Evolutionary conservation across 1,284 basidiomycete species (phyloP), one percentile per base, ranked within the genome.

Genomic region (Singerocomus rubriflavus): DNA sequence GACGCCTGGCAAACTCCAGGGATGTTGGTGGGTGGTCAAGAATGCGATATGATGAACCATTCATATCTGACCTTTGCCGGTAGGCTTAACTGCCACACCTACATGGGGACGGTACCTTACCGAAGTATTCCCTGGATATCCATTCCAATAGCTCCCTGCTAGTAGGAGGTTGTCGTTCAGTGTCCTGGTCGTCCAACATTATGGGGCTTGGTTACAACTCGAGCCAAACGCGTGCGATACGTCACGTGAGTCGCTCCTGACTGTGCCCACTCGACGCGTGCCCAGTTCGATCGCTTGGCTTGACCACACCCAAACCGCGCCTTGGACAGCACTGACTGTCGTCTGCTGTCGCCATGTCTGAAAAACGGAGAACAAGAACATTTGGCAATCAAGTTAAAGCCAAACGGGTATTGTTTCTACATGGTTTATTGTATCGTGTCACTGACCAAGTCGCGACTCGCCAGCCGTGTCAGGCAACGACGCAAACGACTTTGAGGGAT

Each of bases 1-100:
- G 2, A 95, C 65, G 72, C 43, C 84, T 75, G 35, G 85, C 74
- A 60, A 95, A 93, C 61, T 93, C 82, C 32, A 92, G 62, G 4
- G 88, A 65, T 0, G 82, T 77, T 12, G 91, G 91, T 10, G 84
- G 78, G 13, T 60, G 54, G 14, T 79, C 69, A 6, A 91, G 67
- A 21, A 77, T 71, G 41, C 82, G 76, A 46, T 81, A 73, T 39
- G 75, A 67, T 21, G 73, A 67, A 8, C 85, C 82, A 61, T 93
- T 92, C 58, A 88, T 66, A 51, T 84, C 87, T 89, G 56, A 39
- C 33, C 27, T 41, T 49, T 44, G 38, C 27, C 17, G 21, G 29
- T 54, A 31, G 11, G 42, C 32, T 51, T 13, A 35, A 35, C 33
- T 9, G 27, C 12, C 32, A 17, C 14, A 6, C 33, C 26, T 4